Evolutionary conservation across 176 grass and related monocot species (phyloP).

Genomic region (Microstegium vimineum): DNA sequence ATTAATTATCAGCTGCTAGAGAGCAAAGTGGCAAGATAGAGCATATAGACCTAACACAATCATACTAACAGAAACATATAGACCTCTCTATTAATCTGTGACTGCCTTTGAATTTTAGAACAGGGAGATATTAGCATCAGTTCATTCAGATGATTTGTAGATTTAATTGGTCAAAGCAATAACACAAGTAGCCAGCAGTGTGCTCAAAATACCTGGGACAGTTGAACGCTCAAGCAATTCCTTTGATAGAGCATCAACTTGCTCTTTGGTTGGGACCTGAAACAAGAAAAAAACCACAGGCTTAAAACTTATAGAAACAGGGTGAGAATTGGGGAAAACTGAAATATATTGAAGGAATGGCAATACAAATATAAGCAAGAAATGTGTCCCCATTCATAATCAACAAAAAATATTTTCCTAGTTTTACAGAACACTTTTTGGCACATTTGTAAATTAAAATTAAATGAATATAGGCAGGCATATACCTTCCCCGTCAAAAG

Average conservation of each 20-base stretch:
- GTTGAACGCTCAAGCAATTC: slow-evolving; percentile 68
- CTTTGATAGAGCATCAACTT: slow-evolving; percentile 73
- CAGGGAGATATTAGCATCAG: neutral
- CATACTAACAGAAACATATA: neutral
- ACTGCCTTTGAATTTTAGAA: slow-evolving; percentile 2
- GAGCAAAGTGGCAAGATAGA: slow-evolving; percentile 1
- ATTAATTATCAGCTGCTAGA: slow-evolving; percentile 3
- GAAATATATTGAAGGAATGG: neutral
- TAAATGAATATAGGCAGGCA: neutral
- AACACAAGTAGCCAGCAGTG: neutral
- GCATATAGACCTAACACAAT: neutral
- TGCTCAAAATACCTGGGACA: slow-evolving; percentile 61
- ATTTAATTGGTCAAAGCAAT: neutral
- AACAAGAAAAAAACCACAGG: neutral
- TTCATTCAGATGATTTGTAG: neutral
- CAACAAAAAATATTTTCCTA: neutral
- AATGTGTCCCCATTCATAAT: neutral
- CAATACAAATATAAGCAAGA: neutral
- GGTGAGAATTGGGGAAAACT: neutral
- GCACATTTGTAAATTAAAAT: neutral
- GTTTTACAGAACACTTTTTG: neutral
- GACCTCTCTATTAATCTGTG: slow-evolving; percentile 1
- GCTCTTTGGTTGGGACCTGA: slow-evolving; percentile 90
- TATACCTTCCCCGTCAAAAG: slow-evolving; percentile 98
- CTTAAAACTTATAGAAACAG: neutral